A percentile compares a stretch with the other conserved stretches of the same genome.
Evolutionary conservation across 129 eudicot species (phyloP).

Genomic region (Flaveria trinervia): DNA sequence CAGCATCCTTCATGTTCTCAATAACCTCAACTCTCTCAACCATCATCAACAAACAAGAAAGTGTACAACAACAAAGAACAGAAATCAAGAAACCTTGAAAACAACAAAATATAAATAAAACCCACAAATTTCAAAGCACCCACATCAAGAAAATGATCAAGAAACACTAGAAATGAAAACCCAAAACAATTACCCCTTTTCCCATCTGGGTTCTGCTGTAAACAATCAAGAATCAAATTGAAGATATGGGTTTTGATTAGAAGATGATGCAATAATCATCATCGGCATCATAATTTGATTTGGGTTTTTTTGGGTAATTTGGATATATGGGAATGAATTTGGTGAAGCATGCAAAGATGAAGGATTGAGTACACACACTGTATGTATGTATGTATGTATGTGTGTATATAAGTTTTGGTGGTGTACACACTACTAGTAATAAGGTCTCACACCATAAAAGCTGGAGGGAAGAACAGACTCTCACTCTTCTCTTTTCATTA

Average conservation of each 20-base stretch:
- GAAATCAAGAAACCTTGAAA: conserved; percentile 30
- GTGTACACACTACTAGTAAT: conserved; percentile 53
- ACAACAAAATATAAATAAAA: conserved; percentile 22
- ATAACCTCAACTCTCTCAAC: conserved; percentile 43
- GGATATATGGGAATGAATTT: conserved; percentile 46
- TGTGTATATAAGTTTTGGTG: conserved; percentile 33
- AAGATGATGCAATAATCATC: too few relatives aligned
- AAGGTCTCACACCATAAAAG: conserved; percentile 83
- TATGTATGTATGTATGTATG: conserved; percentile 17
- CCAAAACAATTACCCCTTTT: conserved; percentile 45
- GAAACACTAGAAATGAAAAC: conserved; percentile 30
- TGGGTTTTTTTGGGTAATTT: conserved; percentile 48
- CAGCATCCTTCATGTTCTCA: conserved; percentile 68
- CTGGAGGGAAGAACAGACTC: conserved; percentile 61
- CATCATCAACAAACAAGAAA: conserved; percentile 30
- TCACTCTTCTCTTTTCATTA: conserved; percentile 44
- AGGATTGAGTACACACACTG: conserved; percentile 42
- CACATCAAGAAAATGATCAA: conserved; percentile 48
- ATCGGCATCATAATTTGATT: conserved; percentile 20
- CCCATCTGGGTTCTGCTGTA: conserved; percentile 43
- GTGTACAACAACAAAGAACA: conserved; percentile 28
- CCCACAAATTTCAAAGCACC: conserved; percentile 38
- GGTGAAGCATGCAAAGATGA: conserved; percentile 80
- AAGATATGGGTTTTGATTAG: conserved; percentile 31
- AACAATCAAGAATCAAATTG: conserved; percentile 40